These are phyloP conservation scores for Hypoxylon perforatum DNA, from an alignment of 495 filamentous ascomycete genomes.

Conservation along the genomic window DNA sequence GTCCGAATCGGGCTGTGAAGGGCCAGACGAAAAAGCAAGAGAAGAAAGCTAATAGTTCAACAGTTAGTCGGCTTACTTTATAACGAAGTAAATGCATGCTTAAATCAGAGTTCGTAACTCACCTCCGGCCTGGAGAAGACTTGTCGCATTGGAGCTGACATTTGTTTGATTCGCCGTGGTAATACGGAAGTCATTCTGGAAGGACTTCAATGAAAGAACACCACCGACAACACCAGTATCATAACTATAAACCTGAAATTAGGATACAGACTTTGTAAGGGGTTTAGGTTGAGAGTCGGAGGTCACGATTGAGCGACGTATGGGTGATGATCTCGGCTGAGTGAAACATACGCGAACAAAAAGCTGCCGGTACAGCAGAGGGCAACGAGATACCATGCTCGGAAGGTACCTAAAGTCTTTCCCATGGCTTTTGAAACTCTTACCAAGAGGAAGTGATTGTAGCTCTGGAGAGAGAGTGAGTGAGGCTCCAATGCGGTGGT, in stretches of 20 bases:
- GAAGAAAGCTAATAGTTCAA: slow-evolving; percentile 49
- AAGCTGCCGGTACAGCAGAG: slow-evolving; percentile 45
- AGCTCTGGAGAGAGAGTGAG: neutral
- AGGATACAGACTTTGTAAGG: neutral
- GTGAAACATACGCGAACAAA: slow-evolving; percentile 37
- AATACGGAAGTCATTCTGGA: slow-evolving; percentile 64
- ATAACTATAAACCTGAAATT: slow-evolving; percentile 44
- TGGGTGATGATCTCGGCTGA: neutral
- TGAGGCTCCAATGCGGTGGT: neutral
- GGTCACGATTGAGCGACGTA: neutral
- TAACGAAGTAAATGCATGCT: neutral
- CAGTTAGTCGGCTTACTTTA: slow-evolving; percentile 11
- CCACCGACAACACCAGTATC: slow-evolving; percentile 71
- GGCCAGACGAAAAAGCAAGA: slow-evolving; percentile 61
- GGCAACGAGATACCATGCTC: slow-evolving; percentile 41
- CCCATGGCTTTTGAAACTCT: slow-evolving; percentile 18
- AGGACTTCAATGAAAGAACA: slow-evolving; percentile 64
- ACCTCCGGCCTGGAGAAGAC: slow-evolving; percentile 64
- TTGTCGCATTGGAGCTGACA: slow-evolving; percentile 68
- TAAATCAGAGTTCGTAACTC: slow-evolving; percentile 11
- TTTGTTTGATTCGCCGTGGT: slow-evolving; percentile 33
- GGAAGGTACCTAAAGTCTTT: slow-evolving; percentile 35
- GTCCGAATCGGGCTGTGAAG: slow-evolving; percentile 55
- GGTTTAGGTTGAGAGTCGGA: neutral
- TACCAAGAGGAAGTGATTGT: neutral